Base-by-base conservation (phyloP, 192 early-diverging fungal species). In the Lunasporangiospora selenospora region DNA sequence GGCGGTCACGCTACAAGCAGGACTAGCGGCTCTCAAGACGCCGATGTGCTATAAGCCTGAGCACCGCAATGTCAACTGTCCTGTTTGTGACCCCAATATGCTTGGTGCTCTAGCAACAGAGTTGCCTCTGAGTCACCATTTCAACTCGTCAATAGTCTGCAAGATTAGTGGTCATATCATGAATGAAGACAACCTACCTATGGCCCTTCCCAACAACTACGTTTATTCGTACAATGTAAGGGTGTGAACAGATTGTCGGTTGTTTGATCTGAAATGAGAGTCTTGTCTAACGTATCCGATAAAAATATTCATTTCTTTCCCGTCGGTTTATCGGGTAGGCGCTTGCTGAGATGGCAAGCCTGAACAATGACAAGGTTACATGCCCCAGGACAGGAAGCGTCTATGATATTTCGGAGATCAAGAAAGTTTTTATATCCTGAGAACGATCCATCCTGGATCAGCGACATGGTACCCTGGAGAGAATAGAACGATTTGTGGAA, bases 131-230 rank as follows among this genome's bases (percentile, higher is more conserved):
- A 91, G 92, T 38, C 96, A 98, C 78, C 97, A 98, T 67, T 91
- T 95, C 45, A 97, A 97, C 80, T 95, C 93, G 1, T 94, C 88
- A 34, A 79, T 98, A 26, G 97, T 99, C 19, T 98, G 97, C 77
- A 84, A 93, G 13, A 87, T 98, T 24, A 89, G 89, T 26, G 95
- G 95, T 18, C 85, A 89, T 36, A 94, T 95, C 27, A 98, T 99
- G 92, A 89, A 97, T 73, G 97, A 94, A 69, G 87, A 96, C 75
- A 99, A 99, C 69, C 88, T 90, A 42, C 97, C 97, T 0, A 90
- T 99, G 92, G 85, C 91, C 4, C 78, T 98, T 48, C 97, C 96
- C 19, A 98, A 99, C 78, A 97, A 97, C 39, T 88, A 93, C 43
- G 96, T 98, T 11, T 99, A 99, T 71, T 95, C 93, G 8, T 77